Evolutionary conservation across 1,139 yeast species (phyloP).

Genomic region (Candida sanyaensis): DNA sequence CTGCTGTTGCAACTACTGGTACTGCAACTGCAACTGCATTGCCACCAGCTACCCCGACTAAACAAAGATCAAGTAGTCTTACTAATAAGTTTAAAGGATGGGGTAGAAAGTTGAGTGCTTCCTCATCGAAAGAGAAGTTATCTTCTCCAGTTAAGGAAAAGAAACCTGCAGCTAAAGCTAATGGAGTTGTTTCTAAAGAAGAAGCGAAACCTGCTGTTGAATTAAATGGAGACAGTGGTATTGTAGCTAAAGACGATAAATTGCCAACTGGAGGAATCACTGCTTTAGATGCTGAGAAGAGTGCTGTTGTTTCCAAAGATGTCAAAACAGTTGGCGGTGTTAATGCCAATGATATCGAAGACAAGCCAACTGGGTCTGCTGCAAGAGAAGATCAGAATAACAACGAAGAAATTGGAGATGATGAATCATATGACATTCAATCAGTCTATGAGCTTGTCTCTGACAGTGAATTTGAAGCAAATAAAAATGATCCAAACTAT

Average conservation of each 20-base stretch:
- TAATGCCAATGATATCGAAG: constrained; percentile 12
- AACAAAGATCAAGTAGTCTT: constrained; percentile 20
- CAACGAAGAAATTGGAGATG: constrained; percentile 14
- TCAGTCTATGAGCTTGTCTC: constrained; percentile 55
- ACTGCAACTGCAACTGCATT: constrained; percentile 14
- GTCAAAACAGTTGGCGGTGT: constrained; percentile 9
- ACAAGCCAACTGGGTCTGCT: constrained; percentile 5
- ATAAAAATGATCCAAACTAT: constrained; percentile 52
- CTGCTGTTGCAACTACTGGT: constrained; percentile 5
- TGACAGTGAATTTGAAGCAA: constrained; percentile 45
- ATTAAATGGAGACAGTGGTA: not conserved
- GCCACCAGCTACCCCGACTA: constrained; percentile 10
- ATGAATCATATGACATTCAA: constrained; percentile 32
- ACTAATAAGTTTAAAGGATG: constrained; percentile 25
- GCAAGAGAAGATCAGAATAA: not conserved
- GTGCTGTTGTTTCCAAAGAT: constrained; percentile 6
- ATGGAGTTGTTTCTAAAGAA: constrained; percentile 7
- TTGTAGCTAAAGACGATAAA: constrained; percentile 7
- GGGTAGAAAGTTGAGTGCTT: constrained; percentile 19
- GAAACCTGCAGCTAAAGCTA: constrained; percentile 4
- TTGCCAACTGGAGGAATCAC: constrained; percentile 9
- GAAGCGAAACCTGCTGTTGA: constrained; percentile 8
- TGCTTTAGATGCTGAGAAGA: constrained; percentile 5
- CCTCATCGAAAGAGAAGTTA: not conserved
- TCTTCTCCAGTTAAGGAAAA: constrained; percentile 3